phyloP scores from a whole-genome alignment of 495 filamentous ascomycete species.

The Podospora anserina region DNA sequence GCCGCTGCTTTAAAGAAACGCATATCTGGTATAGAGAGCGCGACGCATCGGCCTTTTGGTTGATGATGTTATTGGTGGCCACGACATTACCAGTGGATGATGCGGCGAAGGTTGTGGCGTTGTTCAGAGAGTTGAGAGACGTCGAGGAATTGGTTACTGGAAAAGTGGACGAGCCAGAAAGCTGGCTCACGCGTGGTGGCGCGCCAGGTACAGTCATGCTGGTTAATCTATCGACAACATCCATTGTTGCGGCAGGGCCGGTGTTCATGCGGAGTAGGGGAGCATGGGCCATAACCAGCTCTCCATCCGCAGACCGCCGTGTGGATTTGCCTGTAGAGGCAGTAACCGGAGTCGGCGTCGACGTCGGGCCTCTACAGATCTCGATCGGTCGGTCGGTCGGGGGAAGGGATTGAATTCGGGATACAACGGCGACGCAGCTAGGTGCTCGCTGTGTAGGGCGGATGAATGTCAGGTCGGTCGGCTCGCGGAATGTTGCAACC shows the following conservation, averaged over 20 bases:
- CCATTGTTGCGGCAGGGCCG: constrained; percentile 43
- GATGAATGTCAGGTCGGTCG: neutral
- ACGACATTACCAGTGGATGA: constrained; percentile 55
- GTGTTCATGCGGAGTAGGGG: constrained; percentile 53
- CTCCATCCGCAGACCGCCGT: constrained; percentile 36
- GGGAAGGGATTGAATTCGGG: neutral
- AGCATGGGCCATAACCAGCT: constrained; percentile 48
- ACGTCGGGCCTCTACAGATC: constrained; percentile 1
- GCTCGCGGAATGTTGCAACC: neutral
- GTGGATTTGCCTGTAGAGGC: constrained; percentile 20
- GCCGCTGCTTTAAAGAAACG: constrained; percentile 71
- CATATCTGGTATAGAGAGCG: constrained; percentile 94
- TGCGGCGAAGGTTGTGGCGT: constrained; percentile 37
- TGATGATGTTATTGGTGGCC: constrained; percentile 88
- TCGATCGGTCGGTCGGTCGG: constrained; percentile 6
- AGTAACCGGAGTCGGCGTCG: constrained; percentile 7
- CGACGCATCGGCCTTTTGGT: constrained; percentile 82
- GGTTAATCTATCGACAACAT: constrained; percentile 34
- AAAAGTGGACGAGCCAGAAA: constrained; percentile 51
- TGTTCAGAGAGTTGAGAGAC: constrained; percentile 49
- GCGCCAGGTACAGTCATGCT: constrained; percentile 44
- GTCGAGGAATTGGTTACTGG: constrained; percentile 45
- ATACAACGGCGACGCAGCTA: neutral
- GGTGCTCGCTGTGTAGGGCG: neutral
- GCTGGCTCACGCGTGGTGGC: constrained; percentile 48